Conservation (phyloP, 2,329 filamentous ascomycete genomes). For the Aspergillus quadrilineatus region DNA sequence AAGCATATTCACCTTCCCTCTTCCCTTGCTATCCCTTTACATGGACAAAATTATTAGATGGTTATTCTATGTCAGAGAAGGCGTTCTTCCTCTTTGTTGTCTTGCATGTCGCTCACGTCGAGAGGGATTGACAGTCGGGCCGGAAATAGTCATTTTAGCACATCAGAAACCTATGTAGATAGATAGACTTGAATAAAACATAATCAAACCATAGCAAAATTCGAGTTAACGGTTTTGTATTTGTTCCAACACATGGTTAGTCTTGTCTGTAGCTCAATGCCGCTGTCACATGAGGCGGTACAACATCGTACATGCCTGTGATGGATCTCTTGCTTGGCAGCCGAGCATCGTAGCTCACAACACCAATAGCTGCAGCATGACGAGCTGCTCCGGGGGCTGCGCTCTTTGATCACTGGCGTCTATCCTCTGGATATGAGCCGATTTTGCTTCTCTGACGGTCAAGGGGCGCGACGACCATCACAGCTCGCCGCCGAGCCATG, state of each 20-base stretch:
- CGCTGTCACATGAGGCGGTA: slow-evolving; percentile 21
- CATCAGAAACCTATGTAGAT: neutral
- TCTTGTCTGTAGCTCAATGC: neutral
- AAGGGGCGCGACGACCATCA: slow-evolving; percentile 20
- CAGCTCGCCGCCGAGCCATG: slow-evolving; percentile 55
- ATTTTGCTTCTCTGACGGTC: slow-evolving; percentile 12
- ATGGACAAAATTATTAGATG: slow-evolving; percentile 5
- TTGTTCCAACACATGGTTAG: neutral
- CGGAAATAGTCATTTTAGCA: slow-evolving; percentile 12
- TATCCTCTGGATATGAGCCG: slow-evolving; percentile 21
- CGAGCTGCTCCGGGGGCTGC: slow-evolving; percentile 4
- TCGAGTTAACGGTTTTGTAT: neutral
- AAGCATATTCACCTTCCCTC: neutral
- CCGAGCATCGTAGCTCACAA: neutral
- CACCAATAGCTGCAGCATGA: slow-evolving; percentile 5
- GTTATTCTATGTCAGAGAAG: slow-evolving; percentile 4
- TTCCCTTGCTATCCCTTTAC: neutral
- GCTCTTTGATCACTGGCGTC: neutral
- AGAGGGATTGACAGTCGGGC: slow-evolving; percentile 3
- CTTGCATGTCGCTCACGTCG: neutral
- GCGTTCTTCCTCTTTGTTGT: neutral
- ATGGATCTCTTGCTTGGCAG: slow-evolving; percentile 13
- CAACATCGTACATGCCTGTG: neutral
- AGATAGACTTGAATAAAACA: neutral
- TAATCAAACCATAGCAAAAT: neutral